phyloP scores from a whole-genome alignment of 140 eudicot genomes.

The Cichorium intybus region DNA sequence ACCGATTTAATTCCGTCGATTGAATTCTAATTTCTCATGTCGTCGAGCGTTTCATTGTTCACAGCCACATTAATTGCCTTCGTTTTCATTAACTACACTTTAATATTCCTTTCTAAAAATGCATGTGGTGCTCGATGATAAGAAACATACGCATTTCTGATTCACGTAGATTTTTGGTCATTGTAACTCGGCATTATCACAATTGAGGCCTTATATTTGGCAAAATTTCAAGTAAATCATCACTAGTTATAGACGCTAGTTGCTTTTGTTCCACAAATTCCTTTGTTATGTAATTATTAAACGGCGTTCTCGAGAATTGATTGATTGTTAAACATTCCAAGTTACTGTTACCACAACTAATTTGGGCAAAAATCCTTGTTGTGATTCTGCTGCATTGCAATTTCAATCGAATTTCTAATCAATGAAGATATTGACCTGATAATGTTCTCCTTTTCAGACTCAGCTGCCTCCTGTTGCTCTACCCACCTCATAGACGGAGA shows the following conservation, averaged over 20 bases:
- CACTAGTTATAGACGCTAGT: not conserved
- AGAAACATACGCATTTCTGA: not conserved
- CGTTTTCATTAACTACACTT: not conserved
- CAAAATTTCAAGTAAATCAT: constrained; percentile 6
- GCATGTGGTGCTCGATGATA: not conserved
- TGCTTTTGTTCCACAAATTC: not conserved
- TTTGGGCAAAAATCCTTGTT: not conserved
- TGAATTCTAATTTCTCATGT: constrained; percentile 1
- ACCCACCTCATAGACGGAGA: constrained; percentile 97
- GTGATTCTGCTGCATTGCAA: not conserved
- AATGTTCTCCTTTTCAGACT: constrained; percentile 37
- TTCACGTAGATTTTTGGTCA: constrained; percentile 3
- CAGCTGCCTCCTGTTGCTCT: constrained; percentile 50
- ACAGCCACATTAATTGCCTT: not conserved
- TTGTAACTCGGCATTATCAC: constrained; percentile 7
- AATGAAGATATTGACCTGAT: not conserved
- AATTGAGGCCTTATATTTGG: not conserved
- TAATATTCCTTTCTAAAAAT: not conserved
- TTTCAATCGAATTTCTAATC: not conserved
- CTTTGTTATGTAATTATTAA: not conserved
- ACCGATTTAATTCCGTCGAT: not conserved
- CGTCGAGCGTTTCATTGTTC: not conserved
- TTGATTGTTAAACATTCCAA: constrained; percentile 3
- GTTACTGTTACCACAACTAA: not conserved
- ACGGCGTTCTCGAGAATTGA: not conserved